phyloP scores from a whole-genome alignment of 2,329 filamentous ascomycete genomes.

The Penicillium decumbens region DNA sequence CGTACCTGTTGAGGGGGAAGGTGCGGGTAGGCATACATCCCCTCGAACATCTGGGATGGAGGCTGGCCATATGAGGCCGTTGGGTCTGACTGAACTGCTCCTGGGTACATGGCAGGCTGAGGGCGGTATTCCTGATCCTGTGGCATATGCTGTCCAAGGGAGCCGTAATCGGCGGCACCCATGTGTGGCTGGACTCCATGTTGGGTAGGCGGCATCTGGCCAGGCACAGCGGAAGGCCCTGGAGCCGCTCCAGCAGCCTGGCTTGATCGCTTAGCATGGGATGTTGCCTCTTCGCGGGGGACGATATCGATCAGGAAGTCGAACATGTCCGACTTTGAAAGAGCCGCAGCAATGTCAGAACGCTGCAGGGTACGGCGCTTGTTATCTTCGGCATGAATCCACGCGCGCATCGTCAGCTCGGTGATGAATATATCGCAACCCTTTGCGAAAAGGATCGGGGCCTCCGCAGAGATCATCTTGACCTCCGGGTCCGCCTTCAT shows the following conservation, averaged over 20 bases:
- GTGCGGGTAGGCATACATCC: constrained; percentile 76
- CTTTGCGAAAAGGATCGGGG: constrained; percentile 95
- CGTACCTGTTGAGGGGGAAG: constrained; percentile 80
- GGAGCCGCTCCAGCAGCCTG: constrained; percentile 49
- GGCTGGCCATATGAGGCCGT: constrained; percentile 70
- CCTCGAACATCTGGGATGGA: constrained; percentile 71
- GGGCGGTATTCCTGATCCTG: constrained; percentile 75
- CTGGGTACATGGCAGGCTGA: constrained; percentile 74
- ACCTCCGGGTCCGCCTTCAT: constrained; percentile 99
- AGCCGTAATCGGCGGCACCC: constrained; percentile 54
- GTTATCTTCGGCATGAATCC: constrained; percentile 99
- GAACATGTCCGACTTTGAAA: constrained; percentile 99
- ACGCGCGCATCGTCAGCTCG: constrained; percentile 96
- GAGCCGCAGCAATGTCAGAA: constrained; percentile 90
- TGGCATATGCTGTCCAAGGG: constrained; percentile 60
- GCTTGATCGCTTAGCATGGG: constrained; percentile 71
- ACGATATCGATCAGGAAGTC: constrained; percentile 99
- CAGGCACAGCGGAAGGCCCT: constrained; percentile 37
- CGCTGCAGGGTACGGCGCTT: constrained; percentile 92
- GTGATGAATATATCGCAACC: constrained; percentile 99
- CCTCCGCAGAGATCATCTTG: constrained; percentile 99
- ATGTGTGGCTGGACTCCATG: constrained; percentile 53
- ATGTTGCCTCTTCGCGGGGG: constrained; percentile 84
- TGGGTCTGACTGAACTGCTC: constrained; percentile 69
- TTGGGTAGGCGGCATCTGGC: constrained; percentile 42